phyloP scores from a whole-genome alignment of 2,329 filamentous ascomycete species.

The Achaetomium macrosporum region DNA sequence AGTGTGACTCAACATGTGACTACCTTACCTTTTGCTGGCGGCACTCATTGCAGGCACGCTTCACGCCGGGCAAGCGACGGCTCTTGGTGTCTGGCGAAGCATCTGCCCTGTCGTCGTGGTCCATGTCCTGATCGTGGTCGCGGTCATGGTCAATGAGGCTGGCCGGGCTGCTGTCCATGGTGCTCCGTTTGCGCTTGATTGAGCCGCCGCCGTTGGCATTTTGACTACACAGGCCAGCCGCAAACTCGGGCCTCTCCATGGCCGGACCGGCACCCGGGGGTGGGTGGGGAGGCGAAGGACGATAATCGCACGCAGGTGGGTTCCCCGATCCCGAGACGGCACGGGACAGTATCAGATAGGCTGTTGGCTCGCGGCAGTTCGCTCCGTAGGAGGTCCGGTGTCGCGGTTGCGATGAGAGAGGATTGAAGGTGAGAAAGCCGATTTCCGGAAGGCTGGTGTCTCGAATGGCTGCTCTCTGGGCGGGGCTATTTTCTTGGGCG shows the following conservation, averaged over 20 bases:
- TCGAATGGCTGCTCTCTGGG: slow-evolving; percentile 10
- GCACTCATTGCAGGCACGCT: slow-evolving; percentile 80
- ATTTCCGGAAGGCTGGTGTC: slow-evolving; percentile 24
- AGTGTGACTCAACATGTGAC: slow-evolving; percentile 37
- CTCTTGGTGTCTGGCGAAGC: slow-evolving; percentile 25
- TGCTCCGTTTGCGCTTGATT: slow-evolving; percentile 56
- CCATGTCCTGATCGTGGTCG: slow-evolving; percentile 45
- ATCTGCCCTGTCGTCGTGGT: slow-evolving; percentile 45
- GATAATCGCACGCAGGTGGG: slow-evolving; percentile 9
- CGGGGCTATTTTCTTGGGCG: slow-evolving; percentile 14
- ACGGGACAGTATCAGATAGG: slow-evolving; percentile 21
- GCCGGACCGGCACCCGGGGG: slow-evolving; percentile 8
- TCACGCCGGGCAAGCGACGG: slow-evolving; percentile 59
- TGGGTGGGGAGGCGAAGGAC: slow-evolving; percentile 7
- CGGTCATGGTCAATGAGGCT: slow-evolving; percentile 55
- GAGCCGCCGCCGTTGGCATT: slow-evolving; percentile 35
- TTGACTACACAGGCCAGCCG: slow-evolving; percentile 36
- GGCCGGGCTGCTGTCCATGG: slow-evolving; percentile 55
- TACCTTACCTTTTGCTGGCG: slow-evolving; percentile 65
- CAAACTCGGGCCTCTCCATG: slow-evolving; percentile 35
- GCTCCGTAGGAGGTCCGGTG: slow-evolving; percentile 25
- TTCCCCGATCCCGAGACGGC: slow-evolving; percentile 20
- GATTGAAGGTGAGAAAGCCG: slow-evolving; percentile 26
- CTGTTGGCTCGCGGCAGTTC: slow-evolving; percentile 22
- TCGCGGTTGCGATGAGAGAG: slow-evolving; percentile 26